Evolutionary conservation across 352 stramenopile species (phyloP), one percentile per base, ranked within the genome.

Genomic region (Pythium coloratum): DNA sequence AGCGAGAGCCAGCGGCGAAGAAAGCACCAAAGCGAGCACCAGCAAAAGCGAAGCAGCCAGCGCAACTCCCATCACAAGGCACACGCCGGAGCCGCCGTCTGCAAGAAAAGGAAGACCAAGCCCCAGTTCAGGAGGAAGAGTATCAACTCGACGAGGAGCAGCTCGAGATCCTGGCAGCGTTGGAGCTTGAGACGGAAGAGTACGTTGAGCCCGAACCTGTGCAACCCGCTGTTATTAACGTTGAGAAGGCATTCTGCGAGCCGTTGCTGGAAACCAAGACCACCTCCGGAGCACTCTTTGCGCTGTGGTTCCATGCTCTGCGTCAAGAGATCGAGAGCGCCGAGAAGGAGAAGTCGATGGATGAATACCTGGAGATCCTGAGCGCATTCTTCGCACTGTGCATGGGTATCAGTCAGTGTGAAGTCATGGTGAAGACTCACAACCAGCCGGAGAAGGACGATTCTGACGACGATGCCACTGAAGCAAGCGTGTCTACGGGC

Each of bases 251-350:
- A 6, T 71, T 66, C 33, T 71, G 66, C 26, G 32, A 62, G 47
- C 61, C 61, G 9, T 57, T 67, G 38, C 26, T 73, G 24, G 24
- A 53, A n/a, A 60, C 62, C 5, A 69, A 59, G 33, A 70, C 68
- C 6, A 67, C 53, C 3, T 66, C 56, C 9, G 68, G 68, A 2
- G 56, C 18, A 8, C 12, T 74, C 6, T 74, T 74, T 49, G 68
- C 68, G 1, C 38, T 70, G 33, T 74, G 68, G 68, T 74, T 74
- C 44, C 44, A 50, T 18, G 68, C 68, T 6, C 34, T 74, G 1
- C 51, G 34, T 4, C 4, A 3, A 53, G 66, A 71, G 38, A 30
- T 71, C 3, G 64, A 66, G n/a, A 34, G 13, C 49, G 26, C 24
- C 5, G 3, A 4, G 6, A 18, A 8, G 42, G 32, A 24, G 62